A percentile compares a stretch with the other conserved stretches of the same genome.
Evolutionary conservation across 805 yeast genomes (phyloP).

Genomic region (Candida vartiovaarae): DNA sequence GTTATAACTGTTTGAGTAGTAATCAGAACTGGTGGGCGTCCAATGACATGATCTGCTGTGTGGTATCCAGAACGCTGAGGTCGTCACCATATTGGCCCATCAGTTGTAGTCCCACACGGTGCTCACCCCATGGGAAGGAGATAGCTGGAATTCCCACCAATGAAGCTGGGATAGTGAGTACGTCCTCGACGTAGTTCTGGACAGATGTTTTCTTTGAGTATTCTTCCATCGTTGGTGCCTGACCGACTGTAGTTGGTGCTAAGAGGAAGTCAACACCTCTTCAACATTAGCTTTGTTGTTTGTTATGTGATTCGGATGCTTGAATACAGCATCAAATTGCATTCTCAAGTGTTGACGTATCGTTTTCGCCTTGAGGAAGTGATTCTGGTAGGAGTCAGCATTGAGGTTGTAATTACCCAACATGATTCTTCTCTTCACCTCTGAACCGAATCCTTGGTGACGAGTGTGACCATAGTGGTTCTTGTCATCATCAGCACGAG

Average conservation of each 20-base stretch:
- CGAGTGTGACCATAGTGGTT: slow-evolving; percentile 55
- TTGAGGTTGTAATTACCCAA: slow-evolving; percentile 84
- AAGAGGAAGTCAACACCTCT: slow-evolving; percentile 63
- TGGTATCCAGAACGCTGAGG: slow-evolving; percentile 41
- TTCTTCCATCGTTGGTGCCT: slow-evolving; percentile 48
- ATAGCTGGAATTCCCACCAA: slow-evolving; percentile 88
- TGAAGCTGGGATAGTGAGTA: slow-evolving; percentile 84
- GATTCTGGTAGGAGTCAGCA: slow-evolving; percentile 60
- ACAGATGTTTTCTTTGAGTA: slow-evolving; percentile 41
- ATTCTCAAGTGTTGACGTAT: slow-evolving; percentile 52
- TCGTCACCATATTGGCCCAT: slow-evolving; percentile 88
- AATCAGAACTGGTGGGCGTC: background rate
- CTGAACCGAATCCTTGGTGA: slow-evolving; percentile 62
- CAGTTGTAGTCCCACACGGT: slow-evolving; percentile 65
- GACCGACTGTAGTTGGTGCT: slow-evolving; percentile 60
- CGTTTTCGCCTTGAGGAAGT: slow-evolving; percentile 68
- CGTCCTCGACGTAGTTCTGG: slow-evolving; percentile 70
- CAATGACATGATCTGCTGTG: slow-evolving; percentile 10
- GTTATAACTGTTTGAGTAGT: too few species aligned
- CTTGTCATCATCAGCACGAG: slow-evolving; percentile 33
- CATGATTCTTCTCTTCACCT: slow-evolving; percentile 75
- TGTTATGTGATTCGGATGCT: slow-evolving; percentile 36
- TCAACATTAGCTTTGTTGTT: slow-evolving; percentile 13
- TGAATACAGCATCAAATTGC: slow-evolving; percentile 64
- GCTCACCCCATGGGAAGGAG: slow-evolving; percentile 51